Base-by-base conservation (phyloP, 306 rosid species). In the Citrullus amarus region DNA sequence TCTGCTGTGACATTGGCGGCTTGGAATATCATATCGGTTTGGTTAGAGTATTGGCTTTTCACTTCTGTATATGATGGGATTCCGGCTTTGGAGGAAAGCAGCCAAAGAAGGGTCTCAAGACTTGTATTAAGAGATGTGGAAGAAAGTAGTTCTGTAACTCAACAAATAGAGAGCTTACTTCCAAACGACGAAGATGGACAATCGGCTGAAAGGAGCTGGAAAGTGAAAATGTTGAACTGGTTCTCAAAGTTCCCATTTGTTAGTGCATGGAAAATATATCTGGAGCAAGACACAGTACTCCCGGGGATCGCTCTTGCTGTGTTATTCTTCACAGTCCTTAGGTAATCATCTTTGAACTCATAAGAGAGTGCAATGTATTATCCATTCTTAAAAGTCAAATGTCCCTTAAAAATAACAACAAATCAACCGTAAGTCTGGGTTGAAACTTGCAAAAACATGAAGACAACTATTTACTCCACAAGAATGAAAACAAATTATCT, bases 41-140 rank as follows among this genome's bases (percentile, higher is more conserved):
- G 95, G 96, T 79, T 87, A 68, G 98, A 90, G 84, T 95, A 92
- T 79, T 86, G 96, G 97, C 93, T 92, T 75, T 91, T 95, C 43
- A 87, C 59, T 41, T 94, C 95, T 71, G 97, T 87, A 20, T 94
- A 88, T 76, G 82, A 84, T 16, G 98, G 96, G 69, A 88, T 90
- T 81, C 97, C 95, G 3, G 91, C 88, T 79, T 87, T 92, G 79
- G 79, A 77, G 7, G 83, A 84, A 84, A 92, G 92, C 78, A 88
- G 81, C 81, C 84, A 65, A 10, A 88, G 89, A 79, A 89, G 86
- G 82, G 65, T 69, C 65, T 84, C 87, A 11, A 89, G 90, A 62
- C 51, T 77, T 80, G 78, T 67, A 25, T 62, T 70, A 7, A 78
- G 81, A 72, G 84, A 88, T 78, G 13, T 18, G 22, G 84, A 80